A percentile compares a stretch with the other conserved stretches of the same genome.
Evolutionary conservation across 805 yeast species (phyloP).

Genomic region (Lipomyces lipofer): DNA sequence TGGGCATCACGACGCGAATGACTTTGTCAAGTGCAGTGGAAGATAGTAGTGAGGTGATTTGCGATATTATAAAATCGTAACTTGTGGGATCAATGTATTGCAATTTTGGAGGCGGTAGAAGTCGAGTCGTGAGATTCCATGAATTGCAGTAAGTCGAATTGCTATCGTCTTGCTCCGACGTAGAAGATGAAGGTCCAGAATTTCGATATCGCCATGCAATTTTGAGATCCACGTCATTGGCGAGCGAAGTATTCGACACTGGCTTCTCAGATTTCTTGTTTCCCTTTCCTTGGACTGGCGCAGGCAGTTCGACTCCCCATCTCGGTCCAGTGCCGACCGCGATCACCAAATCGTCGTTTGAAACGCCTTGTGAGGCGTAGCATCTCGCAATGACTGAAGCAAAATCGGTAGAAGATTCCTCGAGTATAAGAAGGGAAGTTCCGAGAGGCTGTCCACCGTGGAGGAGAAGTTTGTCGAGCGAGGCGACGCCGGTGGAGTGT

Average conservation of each 20-base stretch:
- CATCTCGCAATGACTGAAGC: constrained; percentile 65
- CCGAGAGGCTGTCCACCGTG: constrained; percentile 91
- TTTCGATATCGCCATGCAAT: constrained; percentile 30
- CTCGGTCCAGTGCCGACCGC: constrained; percentile 58
- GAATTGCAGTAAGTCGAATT: constrained; percentile 11
- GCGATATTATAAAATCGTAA: background rate
- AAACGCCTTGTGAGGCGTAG: constrained; percentile 74
- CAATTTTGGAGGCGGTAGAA: constrained; percentile 9
- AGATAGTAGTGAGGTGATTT: background rate
- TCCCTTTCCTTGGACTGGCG: constrained; percentile 53
- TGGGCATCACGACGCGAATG: constrained; percentile 18
- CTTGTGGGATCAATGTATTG: constrained; percentile 4
- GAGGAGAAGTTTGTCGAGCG: constrained; percentile 68
- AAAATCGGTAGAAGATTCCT: constrained; percentile 86
- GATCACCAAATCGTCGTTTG: constrained; percentile 65
- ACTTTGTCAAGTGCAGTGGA: background rate
- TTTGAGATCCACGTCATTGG: constrained; percentile 4
- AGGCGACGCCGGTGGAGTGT: constrained; percentile 75
- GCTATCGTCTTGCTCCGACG: background rate
- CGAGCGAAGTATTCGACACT: too few species aligned
- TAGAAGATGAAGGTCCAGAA: background rate
- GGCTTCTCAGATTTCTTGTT: background rate
- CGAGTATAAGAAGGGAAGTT: constrained; percentile 67
- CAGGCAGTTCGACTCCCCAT: constrained; percentile 74
- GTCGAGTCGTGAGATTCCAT: constrained; percentile 18